Evolutionary conservation across 129 eudicot genomes (phyloP).

Genomic region (Helichrysum umbraculigerum): DNA sequence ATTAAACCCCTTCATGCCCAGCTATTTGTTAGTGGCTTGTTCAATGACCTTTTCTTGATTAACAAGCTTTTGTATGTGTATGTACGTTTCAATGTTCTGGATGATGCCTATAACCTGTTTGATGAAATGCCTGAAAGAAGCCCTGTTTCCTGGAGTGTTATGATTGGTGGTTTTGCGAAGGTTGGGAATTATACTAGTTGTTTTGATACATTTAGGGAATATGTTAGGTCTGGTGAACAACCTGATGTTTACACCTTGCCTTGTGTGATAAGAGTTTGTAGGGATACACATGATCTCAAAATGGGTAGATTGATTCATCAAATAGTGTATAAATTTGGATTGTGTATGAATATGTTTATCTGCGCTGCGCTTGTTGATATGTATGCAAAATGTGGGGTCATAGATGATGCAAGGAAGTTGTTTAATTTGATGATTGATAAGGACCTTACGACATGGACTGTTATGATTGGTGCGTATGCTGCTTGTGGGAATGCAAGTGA

Average conservation of each 20-base stretch:
- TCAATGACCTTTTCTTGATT: slow-evolving; percentile 30
- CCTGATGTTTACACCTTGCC: slow-evolving; percentile 65
- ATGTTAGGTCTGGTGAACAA: slow-evolving; percentile 44
- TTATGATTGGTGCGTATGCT: slow-evolving; percentile 59
- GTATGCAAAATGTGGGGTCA: slow-evolving; percentile 66
- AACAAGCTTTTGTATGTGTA: slow-evolving; percentile 56
- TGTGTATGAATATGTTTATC: slow-evolving; percentile 35
- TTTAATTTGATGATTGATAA: slow-evolving; percentile 54
- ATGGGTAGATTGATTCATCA: slow-evolving; percentile 63
- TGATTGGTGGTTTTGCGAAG: slow-evolving; percentile 73
- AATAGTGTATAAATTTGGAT: slow-evolving; percentile 46
- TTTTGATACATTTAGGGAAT: slow-evolving; percentile 56
- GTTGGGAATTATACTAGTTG: slow-evolving; percentile 44
- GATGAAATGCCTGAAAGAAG: slow-evolving; percentile 51
- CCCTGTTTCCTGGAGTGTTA: slow-evolving; percentile 68
- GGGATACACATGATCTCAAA: slow-evolving; percentile 43
- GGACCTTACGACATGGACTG: slow-evolving; percentile 72
- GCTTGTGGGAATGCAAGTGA: slow-evolving; percentile 54
- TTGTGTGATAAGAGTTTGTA: slow-evolving; percentile 49
- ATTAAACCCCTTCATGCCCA: slow-evolving; percentile 45
- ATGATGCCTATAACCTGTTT: slow-evolving; percentile 51
- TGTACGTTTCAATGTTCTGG: slow-evolving; percentile 32
- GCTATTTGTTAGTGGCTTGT: slow-evolving; percentile 43
- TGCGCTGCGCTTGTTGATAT: slow-evolving; percentile 64
- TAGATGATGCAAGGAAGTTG: slow-evolving; percentile 51